phyloP scores from a whole-genome alignment of 345 rosid genomes.

The Citrus unshiu region DNA sequence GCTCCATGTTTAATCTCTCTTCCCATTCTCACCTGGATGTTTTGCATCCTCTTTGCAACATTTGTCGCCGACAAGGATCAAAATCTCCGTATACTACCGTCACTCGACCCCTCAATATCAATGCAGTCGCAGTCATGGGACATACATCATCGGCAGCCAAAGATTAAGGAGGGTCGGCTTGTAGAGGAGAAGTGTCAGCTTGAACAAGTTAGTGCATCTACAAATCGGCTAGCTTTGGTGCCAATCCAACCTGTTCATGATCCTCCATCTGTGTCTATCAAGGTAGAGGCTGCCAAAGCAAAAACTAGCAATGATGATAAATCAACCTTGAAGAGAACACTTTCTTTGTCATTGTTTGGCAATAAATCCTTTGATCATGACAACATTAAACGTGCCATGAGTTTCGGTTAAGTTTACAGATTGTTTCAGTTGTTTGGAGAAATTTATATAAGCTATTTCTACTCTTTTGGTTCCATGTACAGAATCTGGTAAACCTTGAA shows the following conservation, averaged over 20 bases:
- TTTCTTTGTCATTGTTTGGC: not conserved
- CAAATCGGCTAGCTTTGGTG: not conserved
- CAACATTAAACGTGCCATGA: not conserved
- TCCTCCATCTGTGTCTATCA: not conserved
- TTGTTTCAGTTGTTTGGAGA: not conserved
- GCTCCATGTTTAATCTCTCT: not conserved
- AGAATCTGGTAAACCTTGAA: no score
- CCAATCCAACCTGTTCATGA: not conserved
- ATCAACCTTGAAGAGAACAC: not conserved
- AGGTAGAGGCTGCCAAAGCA: not conserved
- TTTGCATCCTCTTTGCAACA: not conserved
- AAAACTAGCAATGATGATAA: not conserved
- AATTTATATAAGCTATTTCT: not conserved
- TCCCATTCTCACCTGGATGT: not conserved
- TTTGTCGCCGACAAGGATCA: not conserved
- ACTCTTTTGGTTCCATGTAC: not conserved
- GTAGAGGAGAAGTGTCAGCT: not conserved
- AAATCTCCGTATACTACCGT: not conserved
- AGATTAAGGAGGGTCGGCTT: not conserved
- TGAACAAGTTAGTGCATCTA: not conserved
- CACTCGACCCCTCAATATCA: not conserved
- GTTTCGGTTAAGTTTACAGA: not conserved
- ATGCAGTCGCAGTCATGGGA: not conserved
- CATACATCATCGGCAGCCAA: not conserved
- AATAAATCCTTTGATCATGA: not conserved